Conservation (phyloP, 495 filamentous ascomycete species). For the Choiromyces venosus region DNA sequence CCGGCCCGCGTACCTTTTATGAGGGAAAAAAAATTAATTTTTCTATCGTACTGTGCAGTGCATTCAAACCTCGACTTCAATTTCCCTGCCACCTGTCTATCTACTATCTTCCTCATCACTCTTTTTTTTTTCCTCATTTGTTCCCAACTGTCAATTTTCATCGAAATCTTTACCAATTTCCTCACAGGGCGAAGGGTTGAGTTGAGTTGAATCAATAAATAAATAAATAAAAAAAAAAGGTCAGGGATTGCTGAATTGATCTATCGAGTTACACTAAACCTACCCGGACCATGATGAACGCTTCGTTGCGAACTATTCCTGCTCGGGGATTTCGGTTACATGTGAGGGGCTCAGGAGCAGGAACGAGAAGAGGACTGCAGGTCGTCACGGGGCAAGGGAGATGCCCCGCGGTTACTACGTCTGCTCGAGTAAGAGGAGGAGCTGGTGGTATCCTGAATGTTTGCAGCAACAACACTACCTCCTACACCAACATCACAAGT, state of each 20-base stretch:
- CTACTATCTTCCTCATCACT: not conserved
- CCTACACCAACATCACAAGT: conserved; percentile 9
- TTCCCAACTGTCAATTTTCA: not conserved
- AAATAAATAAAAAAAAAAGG: not conserved
- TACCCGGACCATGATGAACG: not conserved
- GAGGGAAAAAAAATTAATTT: not conserved
- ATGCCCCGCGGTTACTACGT: conserved; percentile 22
- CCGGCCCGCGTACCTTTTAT: not conserved
- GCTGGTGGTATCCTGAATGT: not conserved
- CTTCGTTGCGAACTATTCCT: not conserved
- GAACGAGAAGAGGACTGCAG: not conserved
- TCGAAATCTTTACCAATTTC: not conserved
- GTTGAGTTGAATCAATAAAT: no score
- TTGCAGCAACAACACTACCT: conserved; percentile 10
- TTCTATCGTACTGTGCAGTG: no score
- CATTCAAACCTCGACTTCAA: not conserved
- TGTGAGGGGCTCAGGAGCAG: not conserved
- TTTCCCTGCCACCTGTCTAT: not conserved
- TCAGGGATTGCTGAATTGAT: not conserved
- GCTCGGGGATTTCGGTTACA: not conserved
- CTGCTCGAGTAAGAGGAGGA: not conserved
- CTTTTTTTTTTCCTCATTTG: not conserved
- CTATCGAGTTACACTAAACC: not conserved
- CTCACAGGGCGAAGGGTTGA: not conserved
- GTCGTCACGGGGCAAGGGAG: not conserved